A percentile compares a stretch with the other conserved stretches of the same genome.
phyloP scores from a whole-genome alignment of 2,329 filamentous ascomycete genomes.

The Penicillium capsulatum region DNA sequence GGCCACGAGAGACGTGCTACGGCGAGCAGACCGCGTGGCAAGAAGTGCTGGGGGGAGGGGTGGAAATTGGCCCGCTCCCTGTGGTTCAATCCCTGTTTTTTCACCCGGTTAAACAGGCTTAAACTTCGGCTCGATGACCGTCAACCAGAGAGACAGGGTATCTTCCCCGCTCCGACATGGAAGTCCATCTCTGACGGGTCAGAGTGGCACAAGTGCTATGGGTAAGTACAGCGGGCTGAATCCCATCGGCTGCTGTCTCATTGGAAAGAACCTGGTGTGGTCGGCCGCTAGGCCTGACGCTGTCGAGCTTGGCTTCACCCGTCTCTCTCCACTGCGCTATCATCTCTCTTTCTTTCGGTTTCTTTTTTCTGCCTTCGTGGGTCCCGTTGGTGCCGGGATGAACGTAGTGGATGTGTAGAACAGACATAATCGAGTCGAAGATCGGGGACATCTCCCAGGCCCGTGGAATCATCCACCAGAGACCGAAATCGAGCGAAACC shows the following conservation, averaged over 20 bases:
- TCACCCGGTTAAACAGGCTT: too few relatives aligned
- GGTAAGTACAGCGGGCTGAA: background rate
- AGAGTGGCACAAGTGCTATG: slow-evolving; percentile 1
- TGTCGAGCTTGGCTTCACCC: background rate
- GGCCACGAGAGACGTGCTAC: slow-evolving; percentile 28
- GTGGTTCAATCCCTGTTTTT: slow-evolving; percentile 1
- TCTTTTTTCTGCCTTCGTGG: slow-evolving; percentile 6
- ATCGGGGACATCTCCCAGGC: too few relatives aligned
- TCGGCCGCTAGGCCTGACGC: too few relatives aligned
- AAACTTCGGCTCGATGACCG: too few relatives aligned
- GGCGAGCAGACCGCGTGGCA: slow-evolving; percentile 13
- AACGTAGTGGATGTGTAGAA: too few relatives aligned
- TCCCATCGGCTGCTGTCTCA: too few relatives aligned
- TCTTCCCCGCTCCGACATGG: background rate
- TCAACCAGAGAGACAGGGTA: too few relatives aligned
- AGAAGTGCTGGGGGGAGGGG: slow-evolving; percentile 4
- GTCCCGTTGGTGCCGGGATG: background rate
- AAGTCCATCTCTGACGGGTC: slow-evolving; percentile 6
- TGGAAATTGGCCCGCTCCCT: background rate
- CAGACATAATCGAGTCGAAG: too few relatives aligned
- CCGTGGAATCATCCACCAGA: too few relatives aligned
- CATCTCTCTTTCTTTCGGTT: slow-evolving; percentile 1
- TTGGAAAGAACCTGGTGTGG: too few relatives aligned
- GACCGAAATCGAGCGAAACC: too few relatives aligned
- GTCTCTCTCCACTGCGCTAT: background rate